Base-by-base conservation (phyloP, 352 stramenopile species). In the Elongisporangium undulatum region DNA sequence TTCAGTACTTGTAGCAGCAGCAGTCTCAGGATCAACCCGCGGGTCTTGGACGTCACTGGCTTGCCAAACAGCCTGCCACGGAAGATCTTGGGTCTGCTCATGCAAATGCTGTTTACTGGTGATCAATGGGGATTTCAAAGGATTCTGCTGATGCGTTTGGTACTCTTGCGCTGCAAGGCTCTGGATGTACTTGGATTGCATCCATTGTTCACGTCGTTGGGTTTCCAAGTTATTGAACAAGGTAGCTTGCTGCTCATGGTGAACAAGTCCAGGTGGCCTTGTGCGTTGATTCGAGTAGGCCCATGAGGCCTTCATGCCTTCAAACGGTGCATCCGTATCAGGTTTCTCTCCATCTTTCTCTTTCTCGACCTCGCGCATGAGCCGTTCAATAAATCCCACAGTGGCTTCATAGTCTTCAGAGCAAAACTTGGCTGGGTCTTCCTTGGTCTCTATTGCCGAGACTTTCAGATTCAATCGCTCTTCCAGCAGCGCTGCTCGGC, bases 331-430 rank as follows among this genome's bases (percentile, higher is more conserved):
- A 38, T 65, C 50, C 49, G 21, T 12, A 0, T 29, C 49, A 26
- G 19, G 26, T 24, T 49, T 15, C 8, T 59, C 22, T 59, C 61
- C 51, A n/a, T 51, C 8, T 13, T 48, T 6, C 26, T 65, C 48
- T 26, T 53, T 48, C 8, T 59, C 51, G 7, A 68, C 64, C 45
- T 78, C 73, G 17, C 38, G n/a, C 75, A 82, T 80, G 3, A 87
- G 55, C 20, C 70, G 64, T 52, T 78, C 69, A 15, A 87, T 84
- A 29, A 82, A 77, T 21, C 67, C 54, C 0, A 75, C 75, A 22
- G 77, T 87, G 24, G 56, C 76, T 50, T 71, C 54, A 48, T 87
- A 87, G 49, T 87, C 77, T 59, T 82, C 75, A 12, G 68, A 81
- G 5, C 71, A 72, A 39, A 66, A 65, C 10, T 20, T 16, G 20